A percentile compares a stretch with the other conserved stretches of the same genome.
These are phyloP conservation scores for Cutaneotrichosporon sp. DNA, from an alignment of 1,284 basidiomycete genomes.

Conservation along the genomic window DNA sequence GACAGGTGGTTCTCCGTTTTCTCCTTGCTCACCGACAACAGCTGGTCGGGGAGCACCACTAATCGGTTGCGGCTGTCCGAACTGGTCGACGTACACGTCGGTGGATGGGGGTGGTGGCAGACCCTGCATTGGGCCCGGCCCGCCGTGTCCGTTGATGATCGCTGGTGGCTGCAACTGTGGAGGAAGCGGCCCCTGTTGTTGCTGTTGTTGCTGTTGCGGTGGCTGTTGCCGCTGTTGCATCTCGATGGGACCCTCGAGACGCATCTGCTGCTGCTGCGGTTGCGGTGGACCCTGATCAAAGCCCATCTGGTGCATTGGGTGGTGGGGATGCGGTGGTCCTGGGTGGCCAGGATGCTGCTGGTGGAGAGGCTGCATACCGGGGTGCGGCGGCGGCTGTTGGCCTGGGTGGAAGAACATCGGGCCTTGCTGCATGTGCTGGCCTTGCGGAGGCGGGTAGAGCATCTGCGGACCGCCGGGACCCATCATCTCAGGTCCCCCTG, in stretches of 20 bases:
- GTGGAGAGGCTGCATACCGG: constrained; percentile 1
- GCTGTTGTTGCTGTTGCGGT: constrained; percentile 18
- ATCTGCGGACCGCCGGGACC: constrained; percentile 18
- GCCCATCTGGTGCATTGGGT: constrained; percentile 18
- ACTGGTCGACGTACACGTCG: constrained; percentile 48
- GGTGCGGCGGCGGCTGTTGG: constrained; percentile 17
- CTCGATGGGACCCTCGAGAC: constrained; percentile 18
- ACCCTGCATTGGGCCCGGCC: constrained; percentile 18
- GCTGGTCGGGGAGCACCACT: constrained; percentile 20
- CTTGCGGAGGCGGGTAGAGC: constrained; percentile 21
- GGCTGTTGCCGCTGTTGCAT: constrained; percentile 28
- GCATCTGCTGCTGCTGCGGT: constrained; percentile 14
- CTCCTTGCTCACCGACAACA: neutral
- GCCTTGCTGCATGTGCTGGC: constrained; percentile 18
- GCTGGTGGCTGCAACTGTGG: constrained; percentile 28
- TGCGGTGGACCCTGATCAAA: constrained; percentile 10
- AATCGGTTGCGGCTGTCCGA: constrained; percentile 42
- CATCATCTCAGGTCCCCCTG: constrained; percentile 19
- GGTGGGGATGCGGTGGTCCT: constrained; percentile 13
- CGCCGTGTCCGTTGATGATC: constrained; percentile 40
- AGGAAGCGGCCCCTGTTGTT: constrained; percentile 1
- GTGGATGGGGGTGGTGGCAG: constrained; percentile 33
- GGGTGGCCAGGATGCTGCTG: constrained; percentile 17
- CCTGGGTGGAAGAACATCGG: constrained; percentile 30
- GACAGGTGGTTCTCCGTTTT: constrained; percentile 25